Base-by-base conservation (phyloP, 805 yeast genomes). In the Ogataea nakhonphanomensis region DNA sequence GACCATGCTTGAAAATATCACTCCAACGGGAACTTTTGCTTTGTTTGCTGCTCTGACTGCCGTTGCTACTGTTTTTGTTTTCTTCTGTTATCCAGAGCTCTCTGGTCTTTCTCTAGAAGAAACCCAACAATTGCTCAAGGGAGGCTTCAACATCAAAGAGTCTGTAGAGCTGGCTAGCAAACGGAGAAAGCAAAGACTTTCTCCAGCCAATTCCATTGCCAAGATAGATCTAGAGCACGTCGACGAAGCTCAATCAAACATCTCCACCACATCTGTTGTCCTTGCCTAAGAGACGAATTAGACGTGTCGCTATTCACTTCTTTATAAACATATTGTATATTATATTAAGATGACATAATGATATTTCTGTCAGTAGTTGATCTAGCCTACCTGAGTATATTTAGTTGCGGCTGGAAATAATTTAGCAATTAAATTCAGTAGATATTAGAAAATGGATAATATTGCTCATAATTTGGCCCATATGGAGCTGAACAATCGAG, bases 1-100 rank as follows among this genome's bases (percentile, higher is more conserved):
- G 62, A 91, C 98, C 22, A 89, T 91, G 97, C 74, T 93, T 67
- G 78, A 86, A 59, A 84, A 79, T 51, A 88, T 93, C 48, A 87
- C 98, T 1, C 97, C 98, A 30, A 79, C 96, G 0, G 98, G 98
- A 20, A 91, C 98, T 0, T 91, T 91, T 65, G 78, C 90, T 1
- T 76, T 91, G 50, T 91, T 89, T 61, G 96, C 95, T 1, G 95
- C 79, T 1, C 71, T 93, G 39, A 78, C 93, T 56, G 69, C 77
- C 9, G 51, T 87, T 2, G 79, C 97, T 1, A 75, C 82, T 59
- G 50, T 86, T 3, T 79, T 87, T 58, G 84, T 85, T 26, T 84
- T 69, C 67, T 83, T 89, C 74, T 79, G 88, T 57, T 86, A 89
- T 55, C 98, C 98, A 22, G 99, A 91, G 66, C 78, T 95, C 31